A percentile compares a stretch with the other conserved stretches of the same genome.
Evolutionary conservation across 768 basidiomycete species (phyloP).

Genomic region (Cubamyces sp.): DNA sequence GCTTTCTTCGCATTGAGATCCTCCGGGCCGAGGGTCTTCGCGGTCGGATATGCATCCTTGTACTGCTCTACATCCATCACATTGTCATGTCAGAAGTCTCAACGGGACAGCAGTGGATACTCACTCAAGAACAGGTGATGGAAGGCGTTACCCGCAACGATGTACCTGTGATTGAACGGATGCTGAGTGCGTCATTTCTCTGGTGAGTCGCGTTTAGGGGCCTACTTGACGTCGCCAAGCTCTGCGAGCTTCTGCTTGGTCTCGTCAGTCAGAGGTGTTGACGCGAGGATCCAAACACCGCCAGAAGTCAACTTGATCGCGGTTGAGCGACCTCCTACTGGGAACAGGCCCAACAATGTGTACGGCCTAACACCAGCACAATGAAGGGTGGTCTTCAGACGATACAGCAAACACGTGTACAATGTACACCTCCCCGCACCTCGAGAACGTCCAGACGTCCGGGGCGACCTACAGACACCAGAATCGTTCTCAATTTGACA

Average conservation of each 20-base stretch:
- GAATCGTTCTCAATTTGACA: too few relatives aligned
- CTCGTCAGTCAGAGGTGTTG: constrained; percentile 63
- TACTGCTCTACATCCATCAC: constrained; percentile 33
- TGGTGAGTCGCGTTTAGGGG: not conserved
- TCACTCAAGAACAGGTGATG: constrained; percentile 59
- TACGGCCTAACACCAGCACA: constrained; percentile 54
- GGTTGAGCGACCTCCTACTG: constrained; percentile 83
- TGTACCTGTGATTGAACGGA: constrained; percentile 43
- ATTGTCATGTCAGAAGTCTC: not conserved
- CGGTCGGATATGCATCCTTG: constrained; percentile 64
- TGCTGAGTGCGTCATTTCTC: too few relatives aligned
- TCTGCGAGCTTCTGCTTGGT: constrained; percentile 61
- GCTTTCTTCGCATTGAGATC: constrained; percentile 51
- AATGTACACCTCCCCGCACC: constrained; percentile 39
- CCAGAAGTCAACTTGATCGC: constrained; percentile 69
- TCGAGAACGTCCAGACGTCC: constrained; percentile 68
- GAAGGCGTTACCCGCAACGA: constrained; percentile 53
- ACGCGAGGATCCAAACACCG: constrained; percentile 77
- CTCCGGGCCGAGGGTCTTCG: constrained; percentile 68
- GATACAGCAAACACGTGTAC: too few relatives aligned
- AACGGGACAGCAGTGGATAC: constrained; percentile 6
- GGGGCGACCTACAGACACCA: constrained; percentile 36
- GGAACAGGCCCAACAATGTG: constrained; percentile 64
- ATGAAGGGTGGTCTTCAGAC: too few relatives aligned
- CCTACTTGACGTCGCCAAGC: constrained; percentile 67